Conservation (phyloP, 495 filamentous ascomycete species). For the Penicillium taxi region DNA sequence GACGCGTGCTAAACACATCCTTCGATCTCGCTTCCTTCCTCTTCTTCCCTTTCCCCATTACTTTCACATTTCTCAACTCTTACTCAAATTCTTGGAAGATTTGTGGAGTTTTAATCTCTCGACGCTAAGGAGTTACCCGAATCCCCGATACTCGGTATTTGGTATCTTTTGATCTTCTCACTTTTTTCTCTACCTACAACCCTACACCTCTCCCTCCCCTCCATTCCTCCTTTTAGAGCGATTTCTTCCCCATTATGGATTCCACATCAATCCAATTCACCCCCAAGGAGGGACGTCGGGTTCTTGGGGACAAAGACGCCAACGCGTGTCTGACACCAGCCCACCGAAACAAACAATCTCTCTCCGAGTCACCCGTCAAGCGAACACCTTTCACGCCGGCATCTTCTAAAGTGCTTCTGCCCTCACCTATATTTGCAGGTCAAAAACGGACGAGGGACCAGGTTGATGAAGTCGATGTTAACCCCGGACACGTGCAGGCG, state of each 20-base stretch:
- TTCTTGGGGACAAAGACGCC: slow-evolving; percentile 38
- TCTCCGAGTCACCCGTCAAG: slow-evolving; percentile 25
- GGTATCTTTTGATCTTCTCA: too few relatives aligned
- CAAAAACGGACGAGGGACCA: slow-evolving; percentile 39
- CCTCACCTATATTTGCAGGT: slow-evolving; percentile 33
- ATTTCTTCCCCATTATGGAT: slow-evolving; percentile 19
- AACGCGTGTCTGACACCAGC: slow-evolving; percentile 42
- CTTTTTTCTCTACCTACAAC: slow-evolving; percentile 3
- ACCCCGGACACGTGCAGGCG: slow-evolving; percentile 13
- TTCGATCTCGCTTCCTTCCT: slow-evolving; percentile 1
- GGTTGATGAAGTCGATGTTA: slow-evolving; percentile 22
- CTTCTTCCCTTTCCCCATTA: not conserved
- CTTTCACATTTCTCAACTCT: too few relatives aligned
- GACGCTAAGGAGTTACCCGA: too few relatives aligned
- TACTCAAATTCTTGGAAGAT: too few relatives aligned
- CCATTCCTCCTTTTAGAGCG: not conserved
- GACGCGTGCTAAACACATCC: slow-evolving; percentile 27
- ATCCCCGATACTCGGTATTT: too few relatives aligned
- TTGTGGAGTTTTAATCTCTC: too few relatives aligned
- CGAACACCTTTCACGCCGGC: slow-evolving; percentile 19
- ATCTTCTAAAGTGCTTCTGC: slow-evolving; percentile 32
- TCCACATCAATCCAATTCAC: slow-evolving; percentile 23
- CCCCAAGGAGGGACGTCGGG: slow-evolving; percentile 38
- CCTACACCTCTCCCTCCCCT: not conserved
- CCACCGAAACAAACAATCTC: slow-evolving; percentile 20